A percentile compares a stretch with the other conserved stretches of the same genome.
These are phyloP conservation scores for Eremothecium sinecaudum DNA, from an alignment of 1,139 yeast species.

Conservation along the genomic window DNA sequence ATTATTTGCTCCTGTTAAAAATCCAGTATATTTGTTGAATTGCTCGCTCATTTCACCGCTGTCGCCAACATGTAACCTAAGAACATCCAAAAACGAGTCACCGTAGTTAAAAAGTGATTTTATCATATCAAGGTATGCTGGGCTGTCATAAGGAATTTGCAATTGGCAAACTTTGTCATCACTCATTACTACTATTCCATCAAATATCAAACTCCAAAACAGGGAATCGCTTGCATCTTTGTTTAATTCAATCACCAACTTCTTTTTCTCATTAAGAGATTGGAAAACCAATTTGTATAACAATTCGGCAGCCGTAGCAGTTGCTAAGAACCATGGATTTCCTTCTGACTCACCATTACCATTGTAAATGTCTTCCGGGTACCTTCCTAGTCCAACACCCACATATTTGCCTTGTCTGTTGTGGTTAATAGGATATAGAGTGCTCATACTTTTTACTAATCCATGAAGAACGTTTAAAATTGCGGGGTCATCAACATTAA, in stretches of 20 bases:
- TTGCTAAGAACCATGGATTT: constrained; percentile 91
- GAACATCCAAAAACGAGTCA: constrained; percentile 66
- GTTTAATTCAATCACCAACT: constrained; percentile 27
- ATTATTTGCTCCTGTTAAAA: constrained; percentile 76
- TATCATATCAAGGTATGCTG: constrained; percentile 40
- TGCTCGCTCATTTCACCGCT: constrained; percentile 87
- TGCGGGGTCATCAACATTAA: constrained; percentile 45
- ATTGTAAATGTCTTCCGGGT: constrained; percentile 88
- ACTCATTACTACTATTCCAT: constrained; percentile 2
- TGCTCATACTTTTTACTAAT: constrained; percentile 57
- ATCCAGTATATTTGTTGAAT: constrained; percentile 71
- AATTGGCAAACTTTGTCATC: constrained; percentile 16
- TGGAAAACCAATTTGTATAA: constrained; percentile 34
- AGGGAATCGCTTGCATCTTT: constrained; percentile 13
- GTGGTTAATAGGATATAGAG: constrained; percentile 67
- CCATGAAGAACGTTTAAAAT: constrained; percentile 51
- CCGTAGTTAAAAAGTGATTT: constrained; percentile 46
- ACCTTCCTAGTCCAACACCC: constrained; percentile 80
- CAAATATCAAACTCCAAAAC: constrained; percentile 19
- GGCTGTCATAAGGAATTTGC: constrained; percentile 38
- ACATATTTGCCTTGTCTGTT: constrained; percentile 34
- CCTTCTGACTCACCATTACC: constrained; percentile 70
- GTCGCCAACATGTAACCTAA: constrained; percentile 60
- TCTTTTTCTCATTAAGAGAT: constrained; percentile 30
- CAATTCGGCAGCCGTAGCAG: constrained; percentile 59